Conservation (phyloP, 2,329 filamentous ascomycete species). For the Verruconis gallopava region DNA sequence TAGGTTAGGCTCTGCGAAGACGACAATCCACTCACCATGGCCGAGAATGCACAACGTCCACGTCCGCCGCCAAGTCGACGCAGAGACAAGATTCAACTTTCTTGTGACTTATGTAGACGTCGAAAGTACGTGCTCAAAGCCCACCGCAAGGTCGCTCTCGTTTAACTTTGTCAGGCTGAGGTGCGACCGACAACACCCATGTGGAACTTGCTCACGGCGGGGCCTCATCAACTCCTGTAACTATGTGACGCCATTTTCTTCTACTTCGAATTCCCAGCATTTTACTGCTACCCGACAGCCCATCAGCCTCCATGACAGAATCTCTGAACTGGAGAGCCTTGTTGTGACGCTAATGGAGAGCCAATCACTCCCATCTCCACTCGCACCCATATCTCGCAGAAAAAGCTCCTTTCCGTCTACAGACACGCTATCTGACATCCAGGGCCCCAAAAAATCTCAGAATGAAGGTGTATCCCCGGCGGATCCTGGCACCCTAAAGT, state of each 20-base stretch:
- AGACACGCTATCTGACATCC: too few species aligned
- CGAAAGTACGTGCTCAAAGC: conserved; percentile 19
- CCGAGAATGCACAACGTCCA: conserved; percentile 16
- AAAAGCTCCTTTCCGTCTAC: too few species aligned
- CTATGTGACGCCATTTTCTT: conserved; percentile 16
- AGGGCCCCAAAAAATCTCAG: too few species aligned
- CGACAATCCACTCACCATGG: too few species aligned
- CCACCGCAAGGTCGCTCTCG: conserved; percentile 12
- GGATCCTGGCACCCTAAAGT: conserved; percentile 17
- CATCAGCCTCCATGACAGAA: conserved; percentile 17
- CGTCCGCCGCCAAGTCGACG: conserved; percentile 16
- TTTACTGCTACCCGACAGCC: too few species aligned
- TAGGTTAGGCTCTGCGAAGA: too few species aligned
- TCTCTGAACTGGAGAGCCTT: conserved; percentile 17
- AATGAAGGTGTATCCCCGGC: conserved; percentile 15
- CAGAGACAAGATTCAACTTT: conserved; percentile 21
- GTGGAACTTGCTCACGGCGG: conserved; percentile 17
- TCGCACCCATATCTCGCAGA: too few species aligned
- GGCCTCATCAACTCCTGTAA: conserved; percentile 20
- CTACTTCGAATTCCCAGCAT: conserved; percentile 15
- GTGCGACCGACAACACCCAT: conserved; percentile 21
- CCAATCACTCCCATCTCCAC: conserved; percentile 13
- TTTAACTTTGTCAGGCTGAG: conserved; percentile 14
- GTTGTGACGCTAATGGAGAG: conserved; percentile 16
- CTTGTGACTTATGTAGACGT: conserved; percentile 18